phyloP scores from a whole-genome alignment of 129 eudicot species.

The Lactuca sativa region DNA sequence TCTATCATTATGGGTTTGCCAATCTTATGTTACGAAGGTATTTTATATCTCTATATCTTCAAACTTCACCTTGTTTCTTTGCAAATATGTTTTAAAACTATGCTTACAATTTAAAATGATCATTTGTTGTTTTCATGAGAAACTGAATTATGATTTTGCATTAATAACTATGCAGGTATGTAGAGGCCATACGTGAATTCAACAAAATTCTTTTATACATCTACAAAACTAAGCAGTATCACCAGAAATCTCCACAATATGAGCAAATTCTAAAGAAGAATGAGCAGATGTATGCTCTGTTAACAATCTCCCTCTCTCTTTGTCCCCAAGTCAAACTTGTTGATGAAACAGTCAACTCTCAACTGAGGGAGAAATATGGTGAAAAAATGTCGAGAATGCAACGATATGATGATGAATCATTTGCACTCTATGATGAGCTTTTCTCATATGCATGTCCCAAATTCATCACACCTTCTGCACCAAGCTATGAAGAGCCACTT shows the following conservation, averaged over 20 bases:
- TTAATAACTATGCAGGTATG: slow-evolving; percentile 52
- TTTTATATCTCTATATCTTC: not conserved
- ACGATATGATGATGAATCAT: slow-evolving; percentile 81
- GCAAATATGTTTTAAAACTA: not conserved
- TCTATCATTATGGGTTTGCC: slow-evolving; percentile 97
- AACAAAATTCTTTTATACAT: slow-evolving; percentile 83
- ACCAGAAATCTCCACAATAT: slow-evolving; percentile 92
- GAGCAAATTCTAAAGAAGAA: slow-evolving; percentile 97
- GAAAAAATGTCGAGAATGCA: slow-evolving; percentile 94
- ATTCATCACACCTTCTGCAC: slow-evolving; percentile 97
- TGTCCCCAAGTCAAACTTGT: slow-evolving; percentile 92
- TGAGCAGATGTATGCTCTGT: slow-evolving; percentile 98
- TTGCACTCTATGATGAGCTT: slow-evolving; percentile 83
- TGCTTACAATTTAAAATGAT: too few species aligned
- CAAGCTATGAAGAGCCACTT: slow-evolving; percentile 90
- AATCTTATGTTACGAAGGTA: slow-evolving; percentile 96
- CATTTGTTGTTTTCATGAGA: not conserved
- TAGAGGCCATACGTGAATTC: slow-evolving; percentile 78
- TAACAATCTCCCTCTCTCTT: slow-evolving; percentile 81
- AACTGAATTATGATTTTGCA: too few species aligned
- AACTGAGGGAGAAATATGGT: slow-evolving; percentile 88
- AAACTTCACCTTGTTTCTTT: not conserved
- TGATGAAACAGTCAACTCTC: slow-evolving; percentile 85
- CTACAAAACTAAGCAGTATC: slow-evolving; percentile 86
- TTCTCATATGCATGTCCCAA: slow-evolving; percentile 98